These are phyloP conservation scores for Epichloe bromicola DNA, from an alignment of 2,329 filamentous ascomycete genomes.

Conservation along the genomic window DNA sequence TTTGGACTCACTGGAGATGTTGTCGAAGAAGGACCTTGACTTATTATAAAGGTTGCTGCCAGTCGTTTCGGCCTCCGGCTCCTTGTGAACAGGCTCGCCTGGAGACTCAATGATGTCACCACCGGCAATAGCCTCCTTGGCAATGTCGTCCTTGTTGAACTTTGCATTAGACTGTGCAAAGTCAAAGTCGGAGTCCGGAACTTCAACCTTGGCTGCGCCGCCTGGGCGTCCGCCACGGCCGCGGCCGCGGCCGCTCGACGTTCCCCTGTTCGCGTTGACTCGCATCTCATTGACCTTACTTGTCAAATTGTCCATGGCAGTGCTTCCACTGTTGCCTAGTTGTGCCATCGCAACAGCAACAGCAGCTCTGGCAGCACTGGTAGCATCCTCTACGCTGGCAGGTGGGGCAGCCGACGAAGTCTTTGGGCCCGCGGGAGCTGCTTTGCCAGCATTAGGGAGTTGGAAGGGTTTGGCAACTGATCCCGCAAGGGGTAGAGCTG, in stretches of 20 bases:
- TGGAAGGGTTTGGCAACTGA: constrained; percentile 26
- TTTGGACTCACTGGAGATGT: constrained; percentile 88
- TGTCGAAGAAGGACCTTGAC: constrained; percentile 87
- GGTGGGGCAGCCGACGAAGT: constrained; percentile 22
- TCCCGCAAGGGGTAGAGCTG: constrained; percentile 51
- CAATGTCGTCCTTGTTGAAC: constrained; percentile 41
- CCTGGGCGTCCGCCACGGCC: constrained; percentile 32
- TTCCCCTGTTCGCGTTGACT: constrained; percentile 41
- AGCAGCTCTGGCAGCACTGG: constrained; percentile 60
- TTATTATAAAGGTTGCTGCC: constrained; percentile 64
- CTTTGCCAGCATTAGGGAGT: constrained; percentile 16
- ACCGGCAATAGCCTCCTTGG: constrained; percentile 79
- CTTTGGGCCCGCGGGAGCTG: constrained; percentile 22
- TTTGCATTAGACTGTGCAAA: constrained; percentile 51
- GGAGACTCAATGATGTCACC: constrained; percentile 48
- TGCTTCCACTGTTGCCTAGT: constrained; percentile 34
- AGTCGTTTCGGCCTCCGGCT: constrained; percentile 23
- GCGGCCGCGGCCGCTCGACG: constrained; percentile 36
- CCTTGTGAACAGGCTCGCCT: constrained; percentile 24
- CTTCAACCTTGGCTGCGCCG: constrained; percentile 57
- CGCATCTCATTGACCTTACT: constrained; percentile 70
- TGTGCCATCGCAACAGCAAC: constrained; percentile 74
- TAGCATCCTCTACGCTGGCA: constrained; percentile 48
- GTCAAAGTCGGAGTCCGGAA: constrained; percentile 84
- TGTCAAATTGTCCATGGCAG: constrained; percentile 55